Evolutionary conservation across 257 asterid genomes (phyloP), one percentile per base, ranked within the genome.

Genomic region (Gynochthodes officinalis): DNA sequence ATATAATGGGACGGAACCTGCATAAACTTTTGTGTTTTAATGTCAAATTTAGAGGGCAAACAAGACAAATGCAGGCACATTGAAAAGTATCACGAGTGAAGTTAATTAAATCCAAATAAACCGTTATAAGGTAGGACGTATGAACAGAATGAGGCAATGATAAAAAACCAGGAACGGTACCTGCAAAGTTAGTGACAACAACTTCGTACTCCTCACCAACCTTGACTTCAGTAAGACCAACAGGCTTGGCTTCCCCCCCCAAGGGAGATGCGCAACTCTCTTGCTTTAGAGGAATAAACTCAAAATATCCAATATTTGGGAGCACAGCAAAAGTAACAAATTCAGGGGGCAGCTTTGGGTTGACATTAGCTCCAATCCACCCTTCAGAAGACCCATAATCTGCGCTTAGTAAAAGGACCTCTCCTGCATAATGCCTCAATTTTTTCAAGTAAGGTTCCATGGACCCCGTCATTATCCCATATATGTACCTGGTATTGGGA

Each of bases 341-440:
- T 74, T 95, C 99, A 0, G 99, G 98, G 1, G 98, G 86, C 61
- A 86, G 64, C 37, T 73, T 77, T 18, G 97, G 98, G 60, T 89
- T 87, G 16, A 95, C 89, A 60, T 95, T 95, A 0, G 90, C 93
- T 12, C 94, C 98, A 19, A 95, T 77, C 98, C 99, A 95, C 67
- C 99, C 98, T 79, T 95, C 99, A 1, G 98, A 95, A 54, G 99
- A 78, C 8, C 98, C 98, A 64, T 92, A 95, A 81, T 92, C 98
- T 7, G 98, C 97, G 70, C 98, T 92, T 32, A 87, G 71, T 53
- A 95, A 58, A 42, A 97, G 98, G 18, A 92, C 60, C 58, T 79
- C 91, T 40, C 94, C 96, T 9, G 94, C 98, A 68, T 90, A 95
- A 39, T 92, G 98, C 84, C 97, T 88, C 85, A 95, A 35, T 65